A percentile compares a stretch with the other conserved stretches of the same genome.
These are phyloP conservation scores for Colletotrichum tamarilloi DNA, from an alignment of 2,329 filamentous ascomycete genomes.

Conservation along the genomic window DNA sequence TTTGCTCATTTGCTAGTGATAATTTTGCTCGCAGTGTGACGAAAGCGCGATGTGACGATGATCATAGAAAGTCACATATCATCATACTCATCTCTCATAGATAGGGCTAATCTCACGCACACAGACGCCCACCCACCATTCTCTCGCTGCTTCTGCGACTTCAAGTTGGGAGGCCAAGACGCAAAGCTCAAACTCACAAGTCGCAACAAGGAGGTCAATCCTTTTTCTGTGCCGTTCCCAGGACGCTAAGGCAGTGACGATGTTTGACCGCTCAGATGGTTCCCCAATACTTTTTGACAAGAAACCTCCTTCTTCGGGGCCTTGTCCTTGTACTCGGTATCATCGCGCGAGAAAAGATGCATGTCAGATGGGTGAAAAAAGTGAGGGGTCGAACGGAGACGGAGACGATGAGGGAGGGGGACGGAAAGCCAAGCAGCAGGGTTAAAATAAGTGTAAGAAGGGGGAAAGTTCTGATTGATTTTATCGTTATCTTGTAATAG, in stretches of 20 bases:
- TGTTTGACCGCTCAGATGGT: background rate
- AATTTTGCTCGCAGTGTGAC: conserved; percentile 9
- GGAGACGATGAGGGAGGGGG: background rate
- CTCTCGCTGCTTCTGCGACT: background rate
- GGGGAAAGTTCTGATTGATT: conserved; percentile 12
- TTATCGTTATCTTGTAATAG: conserved; percentile 20
- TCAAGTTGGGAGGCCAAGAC: background rate
- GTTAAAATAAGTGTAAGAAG: background rate
- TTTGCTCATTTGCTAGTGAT: background rate
- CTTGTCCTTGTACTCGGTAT: conserved; percentile 25
- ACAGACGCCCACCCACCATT: background rate
- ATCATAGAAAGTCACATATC: background rate
- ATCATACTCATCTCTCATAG: background rate
- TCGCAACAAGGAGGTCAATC: conserved; percentile 9
- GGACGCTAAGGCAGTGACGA: background rate
- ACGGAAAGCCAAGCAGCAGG: background rate
- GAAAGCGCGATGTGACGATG: background rate
- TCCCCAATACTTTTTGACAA: background rate
- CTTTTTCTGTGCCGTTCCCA: background rate
- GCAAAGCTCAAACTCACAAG: background rate
- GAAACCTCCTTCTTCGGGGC: background rate
- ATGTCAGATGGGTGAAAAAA: conserved; percentile 17
- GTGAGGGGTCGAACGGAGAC: background rate
- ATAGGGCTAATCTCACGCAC: background rate
- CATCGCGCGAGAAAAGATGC: conserved; percentile 14